phyloP scores from a whole-genome alignment of 345 rosid genomes.

The Bruguiera parviflora region DNA sequence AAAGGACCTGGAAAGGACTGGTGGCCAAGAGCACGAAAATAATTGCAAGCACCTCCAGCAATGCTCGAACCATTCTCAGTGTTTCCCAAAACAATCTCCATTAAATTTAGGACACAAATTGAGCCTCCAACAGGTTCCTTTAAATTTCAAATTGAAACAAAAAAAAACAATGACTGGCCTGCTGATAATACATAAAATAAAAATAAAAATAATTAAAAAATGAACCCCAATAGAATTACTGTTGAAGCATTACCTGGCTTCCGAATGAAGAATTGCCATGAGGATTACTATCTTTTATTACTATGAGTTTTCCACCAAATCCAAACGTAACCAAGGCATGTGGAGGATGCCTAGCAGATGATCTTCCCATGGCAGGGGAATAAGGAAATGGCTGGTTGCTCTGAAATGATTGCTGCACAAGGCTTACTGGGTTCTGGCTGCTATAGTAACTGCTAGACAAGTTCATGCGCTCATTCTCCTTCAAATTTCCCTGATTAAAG shows the following conservation, averaged over 20 bases:
- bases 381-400: slow-evolving; percentile 52
- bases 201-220: not conserved
- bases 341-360: slow-evolving; percentile 93
- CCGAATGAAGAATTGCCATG: slow-evolving; percentile 52
- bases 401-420: slow-evolving; percentile 52
- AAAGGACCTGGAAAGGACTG: slow-evolving; percentile 88
- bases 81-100: slow-evolving; percentile 60
- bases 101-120: slow-evolving; percentile 64
- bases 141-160: slow-evolving; percentile 14
- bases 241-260: slow-evolving; percentile 60
- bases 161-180: slow-evolving; percentile 31
- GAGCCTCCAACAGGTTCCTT: slow-evolving; percentile 58
- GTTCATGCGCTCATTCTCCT: slow-evolving; percentile 45
- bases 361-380: slow-evolving; percentile 55
- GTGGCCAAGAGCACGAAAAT: slow-evolving; percentile 66
- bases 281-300: slow-evolving; percentile 58
- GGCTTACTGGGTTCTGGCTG: slow-evolving; percentile 40
- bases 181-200: slow-evolving; percentile 4
- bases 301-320: slow-evolving; percentile 88
- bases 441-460: slow-evolving; percentile 49
- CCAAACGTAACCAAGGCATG: slow-evolving; percentile 94
- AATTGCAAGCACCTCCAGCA: slow-evolving; percentile 45
- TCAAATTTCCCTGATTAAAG: slow-evolving; percentile 41
- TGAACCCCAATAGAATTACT: not conserved
- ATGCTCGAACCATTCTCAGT: slow-evolving; percentile 31